These are phyloP conservation scores for Euphorbia schlechtendalii DNA, from an alignment of 441 rosid species.

Conservation along the genomic window DNA sequence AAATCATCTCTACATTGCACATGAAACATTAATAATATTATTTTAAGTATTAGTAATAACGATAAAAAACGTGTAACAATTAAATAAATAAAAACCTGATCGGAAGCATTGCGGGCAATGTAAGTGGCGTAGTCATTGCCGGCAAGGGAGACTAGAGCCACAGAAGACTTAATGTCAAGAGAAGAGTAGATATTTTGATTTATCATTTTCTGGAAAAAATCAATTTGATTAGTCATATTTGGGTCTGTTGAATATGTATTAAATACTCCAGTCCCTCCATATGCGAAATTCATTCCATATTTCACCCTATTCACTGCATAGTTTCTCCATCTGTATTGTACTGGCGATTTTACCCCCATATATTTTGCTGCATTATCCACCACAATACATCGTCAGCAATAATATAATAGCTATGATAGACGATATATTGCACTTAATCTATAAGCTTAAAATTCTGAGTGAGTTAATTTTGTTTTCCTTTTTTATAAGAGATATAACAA, in stretches of 20 bases:
- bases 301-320: neutral
- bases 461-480: too few species aligned
- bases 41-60: too few species aligned
- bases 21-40: too few species aligned
- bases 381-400: too few species aligned
- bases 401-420: too few species aligned
- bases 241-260: too few species aligned
- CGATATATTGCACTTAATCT: too few species aligned
- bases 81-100: too few species aligned
- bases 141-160: slow-evolving; percentile 39
- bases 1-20: too few species aligned
- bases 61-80: too few species aligned
- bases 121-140: slow-evolving; percentile 50
- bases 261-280: slow-evolving; percentile 55
- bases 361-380: slow-evolving; percentile 45
- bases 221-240: slow-evolving; percentile 42
- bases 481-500: too few species aligned
- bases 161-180: slow-evolving; percentile 32
- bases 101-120: slow-evolving; percentile 12
- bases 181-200: slow-evolving; percentile 27
- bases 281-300: slow-evolving; percentile 48
- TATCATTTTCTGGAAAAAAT: slow-evolving; percentile 27
- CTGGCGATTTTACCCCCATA: slow-evolving; percentile 33
- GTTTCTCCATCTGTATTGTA: slow-evolving; percentile 23
- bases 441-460: too few species aligned